phyloP scores from a whole-genome alignment of 2,329 filamentous ascomycete genomes.

The Helotiales sp. region DNA sequence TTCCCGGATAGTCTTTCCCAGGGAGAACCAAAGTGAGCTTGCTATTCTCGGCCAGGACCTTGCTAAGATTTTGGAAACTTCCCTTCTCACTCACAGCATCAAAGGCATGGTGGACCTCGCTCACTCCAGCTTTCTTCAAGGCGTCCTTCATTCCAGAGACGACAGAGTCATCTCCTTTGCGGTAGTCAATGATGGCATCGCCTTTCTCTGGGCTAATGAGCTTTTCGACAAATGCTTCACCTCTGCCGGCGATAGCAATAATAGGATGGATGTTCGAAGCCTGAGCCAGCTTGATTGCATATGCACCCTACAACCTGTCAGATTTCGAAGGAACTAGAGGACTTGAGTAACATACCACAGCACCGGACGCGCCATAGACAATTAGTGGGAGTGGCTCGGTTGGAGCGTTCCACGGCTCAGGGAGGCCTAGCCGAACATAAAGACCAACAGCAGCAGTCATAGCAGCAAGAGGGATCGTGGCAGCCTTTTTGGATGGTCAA shows the following conservation, averaged over 20 bases:
- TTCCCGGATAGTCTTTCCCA: constrained; percentile 41
- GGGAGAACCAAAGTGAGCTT: constrained; percentile 44
- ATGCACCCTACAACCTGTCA: constrained; percentile 44
- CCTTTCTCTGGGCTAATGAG: constrained; percentile 50
- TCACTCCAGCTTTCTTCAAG: constrained; percentile 25
- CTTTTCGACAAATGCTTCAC: constrained; percentile 45
- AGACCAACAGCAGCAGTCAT: constrained; percentile 45
- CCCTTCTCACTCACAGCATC: constrained; percentile 32
- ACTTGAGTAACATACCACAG: constrained; percentile 25
- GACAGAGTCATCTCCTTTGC: constrained; percentile 47
- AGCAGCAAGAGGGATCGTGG: constrained; percentile 45
- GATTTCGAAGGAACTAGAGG: background rate
- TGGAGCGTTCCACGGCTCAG: constrained; percentile 38
- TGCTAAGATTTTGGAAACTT: constrained; percentile 29
- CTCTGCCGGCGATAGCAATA: constrained; percentile 55
- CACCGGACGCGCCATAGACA: constrained; percentile 31
- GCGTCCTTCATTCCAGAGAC: constrained; percentile 32
- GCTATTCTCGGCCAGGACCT: constrained; percentile 30
- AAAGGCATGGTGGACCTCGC: constrained; percentile 30
- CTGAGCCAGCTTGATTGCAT: constrained; percentile 52
- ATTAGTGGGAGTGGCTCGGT: constrained; percentile 25
- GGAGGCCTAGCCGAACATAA: constrained; percentile 40
- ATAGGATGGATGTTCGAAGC: constrained; percentile 56
- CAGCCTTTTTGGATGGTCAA: constrained; percentile 38
- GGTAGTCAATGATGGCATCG: constrained; percentile 57